A percentile compares a stretch with the other conserved stretches of the same genome.
These are phyloP conservation scores for Apiospora aurea DNA, from an alignment of 2,329 filamentous ascomycete species.

Conservation along the genomic window DNA sequence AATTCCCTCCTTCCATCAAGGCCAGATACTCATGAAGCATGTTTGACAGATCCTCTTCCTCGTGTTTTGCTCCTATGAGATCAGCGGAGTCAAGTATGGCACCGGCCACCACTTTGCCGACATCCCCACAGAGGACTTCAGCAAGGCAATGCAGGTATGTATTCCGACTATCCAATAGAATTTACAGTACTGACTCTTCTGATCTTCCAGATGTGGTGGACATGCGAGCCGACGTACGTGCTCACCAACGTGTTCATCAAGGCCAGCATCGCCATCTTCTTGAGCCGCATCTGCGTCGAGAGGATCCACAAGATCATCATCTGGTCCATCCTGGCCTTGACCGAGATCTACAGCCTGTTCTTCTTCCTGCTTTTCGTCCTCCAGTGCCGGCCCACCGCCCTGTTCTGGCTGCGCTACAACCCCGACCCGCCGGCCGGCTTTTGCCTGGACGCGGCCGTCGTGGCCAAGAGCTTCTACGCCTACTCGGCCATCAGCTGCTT, in stretches of 20 bases:
- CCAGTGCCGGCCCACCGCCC: slow-evolving; percentile 48
- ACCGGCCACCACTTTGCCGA: slow-evolving; percentile 36
- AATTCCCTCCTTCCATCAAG: neutral
- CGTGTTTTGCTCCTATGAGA: slow-evolving; percentile 38
- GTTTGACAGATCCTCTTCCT: slow-evolving; percentile 34
- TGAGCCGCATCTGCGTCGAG: slow-evolving; percentile 45
- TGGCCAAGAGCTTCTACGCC: slow-evolving; percentile 43
- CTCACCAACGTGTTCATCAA: slow-evolving; percentile 46
- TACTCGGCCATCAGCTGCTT: slow-evolving; percentile 48
- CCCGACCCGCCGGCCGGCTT: slow-evolving; percentile 37
- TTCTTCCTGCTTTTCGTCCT: slow-evolving; percentile 50
- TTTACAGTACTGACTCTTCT: neutral
- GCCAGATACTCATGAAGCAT: neutral
- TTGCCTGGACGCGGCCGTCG: slow-evolving; percentile 42
- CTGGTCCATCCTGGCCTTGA: slow-evolving; percentile 39
- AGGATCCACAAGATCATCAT: slow-evolving; percentile 42
- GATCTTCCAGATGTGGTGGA: slow-evolving; percentile 44
- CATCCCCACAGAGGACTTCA: slow-evolving; percentile 32
- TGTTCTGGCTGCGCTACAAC: slow-evolving; percentile 47
- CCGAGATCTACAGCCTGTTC: slow-evolving; percentile 44
- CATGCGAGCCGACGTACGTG: slow-evolving; percentile 51
- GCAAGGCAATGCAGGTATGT: slow-evolving; percentile 42
- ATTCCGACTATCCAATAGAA: neutral
- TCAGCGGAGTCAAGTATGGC: slow-evolving; percentile 39
- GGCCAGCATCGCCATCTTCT: slow-evolving; percentile 48